Conservation (phyloP, 139 green algal species). For the Pseudopediastrum boryanum region DNA sequence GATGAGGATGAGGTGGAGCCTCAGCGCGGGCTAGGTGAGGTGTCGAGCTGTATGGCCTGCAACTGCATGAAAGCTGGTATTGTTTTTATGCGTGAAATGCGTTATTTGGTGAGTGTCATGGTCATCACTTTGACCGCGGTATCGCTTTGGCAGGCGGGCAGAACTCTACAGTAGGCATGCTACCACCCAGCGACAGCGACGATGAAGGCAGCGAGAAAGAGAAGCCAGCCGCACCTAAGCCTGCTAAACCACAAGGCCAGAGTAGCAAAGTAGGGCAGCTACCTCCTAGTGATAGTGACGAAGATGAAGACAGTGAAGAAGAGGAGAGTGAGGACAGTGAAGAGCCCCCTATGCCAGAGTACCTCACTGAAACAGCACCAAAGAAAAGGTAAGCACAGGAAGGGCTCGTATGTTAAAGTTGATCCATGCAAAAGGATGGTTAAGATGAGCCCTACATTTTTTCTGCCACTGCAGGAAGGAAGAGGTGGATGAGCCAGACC, state of each 20-base stretch:
- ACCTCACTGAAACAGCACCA: slow-evolving; percentile 36
- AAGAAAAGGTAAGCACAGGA: slow-evolving; percentile 50
- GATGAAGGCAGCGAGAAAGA: slow-evolving; percentile 12
- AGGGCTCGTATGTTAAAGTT: not conserved
- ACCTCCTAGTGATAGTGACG: slow-evolving; percentile 72
- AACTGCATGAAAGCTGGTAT: not conserved
- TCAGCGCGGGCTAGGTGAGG: slow-evolving; percentile 20
- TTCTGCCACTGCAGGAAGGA: slow-evolving; percentile 18
- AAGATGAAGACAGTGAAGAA: slow-evolving; percentile 40
- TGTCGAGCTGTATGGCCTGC: not conserved
- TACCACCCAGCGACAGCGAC: slow-evolving; percentile 76
- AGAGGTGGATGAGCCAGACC: slow-evolving; percentile 60
- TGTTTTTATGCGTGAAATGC: not conserved
- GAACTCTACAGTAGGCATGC: slow-evolving; percentile 69
- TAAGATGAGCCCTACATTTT: not conserved
- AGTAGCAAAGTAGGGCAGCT: slow-evolving; percentile 49
- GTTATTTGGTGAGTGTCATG: not conserved
- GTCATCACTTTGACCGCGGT: not conserved
- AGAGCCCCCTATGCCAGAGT: slow-evolving; percentile 45
- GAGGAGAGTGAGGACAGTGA: slow-evolving; percentile 26
- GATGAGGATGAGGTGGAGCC: slow-evolving; percentile 39
- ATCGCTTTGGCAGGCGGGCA: slow-evolving; percentile 46
- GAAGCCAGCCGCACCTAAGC: not conserved
- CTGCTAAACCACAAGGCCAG: slow-evolving; percentile 2
- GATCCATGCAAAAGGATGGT: not conserved